phyloP scores from a whole-genome alignment of 106 monocot genomes.

The Agapanthus africanus region DNA sequence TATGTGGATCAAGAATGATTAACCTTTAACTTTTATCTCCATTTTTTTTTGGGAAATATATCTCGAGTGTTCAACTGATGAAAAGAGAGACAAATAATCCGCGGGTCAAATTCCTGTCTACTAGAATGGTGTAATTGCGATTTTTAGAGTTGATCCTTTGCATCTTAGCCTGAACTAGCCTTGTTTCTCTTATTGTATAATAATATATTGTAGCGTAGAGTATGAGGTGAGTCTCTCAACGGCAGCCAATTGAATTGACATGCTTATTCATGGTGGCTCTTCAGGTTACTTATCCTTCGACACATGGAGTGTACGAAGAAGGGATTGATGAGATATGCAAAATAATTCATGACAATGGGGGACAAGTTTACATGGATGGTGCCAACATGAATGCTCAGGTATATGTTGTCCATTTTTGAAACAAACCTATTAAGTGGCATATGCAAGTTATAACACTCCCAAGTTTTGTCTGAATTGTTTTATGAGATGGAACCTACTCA shows the following conservation, averaged over 20 bases:
- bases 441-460: neutral
- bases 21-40: neutral
- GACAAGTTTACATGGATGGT: conserved; percentile 99
- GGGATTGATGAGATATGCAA: conserved; percentile 99
- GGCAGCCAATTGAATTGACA: neutral
- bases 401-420: conserved; percentile 1
- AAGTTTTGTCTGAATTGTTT: neutral
- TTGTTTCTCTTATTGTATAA: neutral
- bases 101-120: neutral
- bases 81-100: too few species aligned
- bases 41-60: neutral
- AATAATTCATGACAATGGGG: conserved; percentile 98
- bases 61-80: too few species aligned
- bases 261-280: conserved; percentile 4
- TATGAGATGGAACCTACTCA: neutral
- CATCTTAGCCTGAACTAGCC: neutral
- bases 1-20: neutral
- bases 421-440: neutral
- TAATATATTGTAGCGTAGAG: neutral
- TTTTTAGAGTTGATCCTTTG: neutral
- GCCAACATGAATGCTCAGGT: conserved; percentile 99
- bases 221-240: neutral
- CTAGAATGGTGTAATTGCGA: neutral
- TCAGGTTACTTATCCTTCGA: conserved; percentile 98
- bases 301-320: conserved; percentile 99